Evolutionary conservation across 129 eudicot species (phyloP).

Genomic region (Centella asiatica): DNA sequence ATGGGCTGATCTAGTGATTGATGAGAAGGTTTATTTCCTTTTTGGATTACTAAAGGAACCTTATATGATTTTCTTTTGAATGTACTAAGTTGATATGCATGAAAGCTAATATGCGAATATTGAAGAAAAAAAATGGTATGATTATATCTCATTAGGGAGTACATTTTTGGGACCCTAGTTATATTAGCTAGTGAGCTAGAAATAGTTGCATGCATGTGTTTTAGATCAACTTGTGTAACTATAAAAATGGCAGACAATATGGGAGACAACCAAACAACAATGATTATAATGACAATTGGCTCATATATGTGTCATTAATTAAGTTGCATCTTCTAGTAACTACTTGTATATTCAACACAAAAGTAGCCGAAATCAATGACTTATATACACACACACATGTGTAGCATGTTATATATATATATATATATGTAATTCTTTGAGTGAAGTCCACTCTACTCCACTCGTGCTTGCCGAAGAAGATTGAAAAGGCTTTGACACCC

Average conservation of each 20-base stretch:
- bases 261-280: slow-evolving; percentile 24
- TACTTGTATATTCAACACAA: slow-evolving; percentile 18
- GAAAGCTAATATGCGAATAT: too few species aligned
- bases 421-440: too few species aligned
- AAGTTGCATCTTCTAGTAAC: too few species aligned
- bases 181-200: too few species aligned
- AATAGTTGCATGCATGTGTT: slow-evolving; percentile 11
- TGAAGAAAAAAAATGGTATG: too few species aligned
- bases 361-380: slow-evolving; percentile 53
- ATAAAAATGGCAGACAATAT: slow-evolving; percentile 15
- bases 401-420: slow-evolving; percentile 42
- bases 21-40: too few species aligned
- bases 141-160: too few species aligned
- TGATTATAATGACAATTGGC: slow-evolving; percentile 1
- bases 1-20: too few species aligned
- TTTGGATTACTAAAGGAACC: too few species aligned
- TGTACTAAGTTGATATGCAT: too few species aligned
- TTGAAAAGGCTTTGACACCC: slow-evolving; percentile 13
- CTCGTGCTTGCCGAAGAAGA: slow-evolving; percentile 6
- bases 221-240: background rate
- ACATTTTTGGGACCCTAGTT: slow-evolving; percentile 25
- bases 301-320: slow-evolving; percentile 8
- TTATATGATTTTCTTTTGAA: too few species aligned
- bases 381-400: slow-evolving; percentile 18
- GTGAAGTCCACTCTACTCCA: slow-evolving; percentile 67